Conservation (phyloP, 2,329 filamentous ascomycete genomes). For the Botrytis galanthina region DNA sequence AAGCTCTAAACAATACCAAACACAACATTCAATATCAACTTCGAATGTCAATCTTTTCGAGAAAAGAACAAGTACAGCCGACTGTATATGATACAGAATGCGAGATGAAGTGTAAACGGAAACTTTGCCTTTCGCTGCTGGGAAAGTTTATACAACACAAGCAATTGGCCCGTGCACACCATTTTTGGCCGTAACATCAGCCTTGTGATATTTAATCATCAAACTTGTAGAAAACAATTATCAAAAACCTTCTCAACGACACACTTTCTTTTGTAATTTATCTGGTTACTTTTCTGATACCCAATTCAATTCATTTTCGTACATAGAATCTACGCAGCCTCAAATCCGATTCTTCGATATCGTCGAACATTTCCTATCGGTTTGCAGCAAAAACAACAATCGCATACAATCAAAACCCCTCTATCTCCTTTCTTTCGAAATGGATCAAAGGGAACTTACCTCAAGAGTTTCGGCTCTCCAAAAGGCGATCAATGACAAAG, state of each 20-base stretch:
- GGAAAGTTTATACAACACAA: background rate
- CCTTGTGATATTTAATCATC: constrained; percentile 16
- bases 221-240: background rate
- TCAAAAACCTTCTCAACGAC: constrained; percentile 1
- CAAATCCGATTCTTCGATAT: background rate
- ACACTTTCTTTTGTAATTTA: constrained; percentile 1
- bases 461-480: constrained; percentile 56
- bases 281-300: background rate
- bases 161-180: constrained; percentile 9
- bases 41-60: background rate
- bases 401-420: constrained; percentile 15
- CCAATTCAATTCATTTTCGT: background rate
- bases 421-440: constrained; percentile 22
- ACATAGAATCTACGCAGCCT: background rate
- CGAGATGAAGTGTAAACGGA: background rate
- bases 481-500: constrained; percentile 74
- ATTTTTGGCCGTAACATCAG: constrained; percentile 8
- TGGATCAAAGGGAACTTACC: constrained; percentile 37
- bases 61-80: background rate
- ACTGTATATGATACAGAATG: background rate
- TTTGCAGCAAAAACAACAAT: constrained; percentile 3
- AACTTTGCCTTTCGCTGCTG: background rate
- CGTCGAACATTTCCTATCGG: background rate
- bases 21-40: background rate
- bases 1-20: background rate